Conservation (phyloP, 495 filamentous ascomycete species). For the Chaetomium fimeti region DNA sequence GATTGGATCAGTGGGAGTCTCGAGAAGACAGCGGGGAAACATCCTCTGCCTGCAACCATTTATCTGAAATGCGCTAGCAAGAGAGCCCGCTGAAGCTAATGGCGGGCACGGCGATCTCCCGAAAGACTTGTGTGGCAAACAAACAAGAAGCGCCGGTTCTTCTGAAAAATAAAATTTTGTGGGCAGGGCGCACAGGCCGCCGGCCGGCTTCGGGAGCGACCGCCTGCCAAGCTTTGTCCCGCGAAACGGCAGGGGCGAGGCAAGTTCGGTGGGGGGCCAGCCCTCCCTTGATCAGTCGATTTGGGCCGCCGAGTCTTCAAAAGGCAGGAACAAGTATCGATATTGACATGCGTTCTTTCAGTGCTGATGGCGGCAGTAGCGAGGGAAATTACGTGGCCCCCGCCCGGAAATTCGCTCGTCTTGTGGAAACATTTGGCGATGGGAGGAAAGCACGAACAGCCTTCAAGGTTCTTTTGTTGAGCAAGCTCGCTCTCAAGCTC, state of each 20-base stretch:
- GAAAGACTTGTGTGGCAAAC: background rate
- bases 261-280: background rate
- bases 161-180: background rate
- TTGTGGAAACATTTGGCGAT: too few species aligned
- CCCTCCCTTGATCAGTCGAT: background rate
- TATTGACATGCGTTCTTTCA: too few species aligned
- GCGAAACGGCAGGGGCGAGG: background rate
- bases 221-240: constrained; percentile 17
- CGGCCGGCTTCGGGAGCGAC: constrained; percentile 12
- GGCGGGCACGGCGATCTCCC: constrained; percentile 14
- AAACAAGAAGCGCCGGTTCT: background rate
- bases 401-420: too few species aligned
- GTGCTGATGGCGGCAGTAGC: too few species aligned
- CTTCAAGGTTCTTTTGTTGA: too few species aligned
- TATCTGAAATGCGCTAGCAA: background rate
- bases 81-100: background rate
- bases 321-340: background rate
- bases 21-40: constrained; percentile 41
- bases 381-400: too few species aligned
- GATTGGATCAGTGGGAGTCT: constrained; percentile 52
- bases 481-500: too few species aligned
- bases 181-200: background rate
- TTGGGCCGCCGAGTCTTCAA: background rate
- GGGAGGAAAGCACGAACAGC: too few species aligned
- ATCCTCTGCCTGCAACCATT: constrained; percentile 24